Base-by-base conservation (phyloP, 2,329 filamentous ascomycete genomes). In the Neonectria magnoliae region DNA sequence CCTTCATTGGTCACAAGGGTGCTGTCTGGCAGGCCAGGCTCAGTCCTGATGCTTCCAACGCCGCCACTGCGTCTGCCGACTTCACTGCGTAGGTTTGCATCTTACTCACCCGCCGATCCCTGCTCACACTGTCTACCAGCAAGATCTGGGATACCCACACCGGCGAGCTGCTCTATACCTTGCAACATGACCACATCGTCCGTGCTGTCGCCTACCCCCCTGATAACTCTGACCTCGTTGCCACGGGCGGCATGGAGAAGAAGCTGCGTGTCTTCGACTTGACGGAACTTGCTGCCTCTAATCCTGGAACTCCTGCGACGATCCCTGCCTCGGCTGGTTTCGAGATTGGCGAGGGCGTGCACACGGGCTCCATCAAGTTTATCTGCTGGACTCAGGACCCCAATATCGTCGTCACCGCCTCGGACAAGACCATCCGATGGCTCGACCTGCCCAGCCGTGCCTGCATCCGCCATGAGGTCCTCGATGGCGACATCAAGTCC, bases 131-230 rank as follows among this genome's bases (percentile, higher is more conserved):
- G 10, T 16, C 44, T n/a, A 66, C 69, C 69, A 97, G 93, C 53
- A 98, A 97, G 80, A 91, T 99, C 57, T 99, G 97, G 96, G 94
- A 99, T 75, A 97, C 96, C 0, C 93, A 97, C 75, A 96, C 93
- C 1, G 97, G 97, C 73, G 94, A 98, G 81, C 89, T 93, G 53
- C 86, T 97, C 45, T 91, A 92, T 75, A 94, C 93, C 4, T 87
- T 99, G 38, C 90, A 95, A 76, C 96, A 99, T 79, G 89, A 94
- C 69, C 96, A 99, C 79, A 98, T 99, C 69, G 96, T 98, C 66
- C 93, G 96, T 68, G 93, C 95, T 42, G 89, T 98, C 67, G 94
- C 96, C 11, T 98, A 98, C 74, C 92, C 93, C 2, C 89, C 92
- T 47, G 91, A 95, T 72, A 88, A 90, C 58, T 90, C 90, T 22